Evolutionary conservation across 805 yeast genomes (phyloP), one percentile per base, ranked within the genome.

Genomic region (Hanseniaspora vineae): DNA sequence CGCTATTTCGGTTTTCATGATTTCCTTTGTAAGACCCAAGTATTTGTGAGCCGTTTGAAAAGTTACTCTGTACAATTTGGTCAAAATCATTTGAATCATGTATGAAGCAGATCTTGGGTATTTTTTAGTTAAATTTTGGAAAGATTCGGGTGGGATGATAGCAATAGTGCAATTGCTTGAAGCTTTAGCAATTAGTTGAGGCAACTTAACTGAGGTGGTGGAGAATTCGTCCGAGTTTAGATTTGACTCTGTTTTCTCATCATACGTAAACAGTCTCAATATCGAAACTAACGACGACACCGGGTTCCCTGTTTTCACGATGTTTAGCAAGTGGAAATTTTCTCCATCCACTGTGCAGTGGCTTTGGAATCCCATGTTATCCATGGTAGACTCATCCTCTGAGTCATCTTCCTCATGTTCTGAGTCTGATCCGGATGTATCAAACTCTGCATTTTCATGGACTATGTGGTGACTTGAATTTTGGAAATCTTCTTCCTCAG

Each of bases 31-130:
- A 19, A 90, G 66, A 0, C 95, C 96, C 44, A 90, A 68, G 61
- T 90, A 92, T 52, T 77, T 75, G 60, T 89, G 92, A 10, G 92
- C 85, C 0, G 97, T 85, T 58, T 85, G 89, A 63, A 90, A 80
- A 0, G 97, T 90, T 9, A 92, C 96, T 54, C 94, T 76, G 60
- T 87, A 86, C 46, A 92, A 71, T 52, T 95, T 75, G 1, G 95
- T 81, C 48, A 90, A 66, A 20, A 90, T 86, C 77, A 90, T 88
- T 56, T 94, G 96, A 13, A 90, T 90, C 31, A 92, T 89, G 62
- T 89, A 96, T 0, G 96, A 85, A 0, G 96, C 82, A 0, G 96
- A 85, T 52, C 84, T 77, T 6, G 97, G 97, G 58, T 80, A 86
- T 55, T 80, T 84, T 31, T 68, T 60, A 6, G 84, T 81, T 39